Evolutionary conservation across 179 eudicot species (phyloP).

Genomic region (Vitellaria paradoxa): DNA sequence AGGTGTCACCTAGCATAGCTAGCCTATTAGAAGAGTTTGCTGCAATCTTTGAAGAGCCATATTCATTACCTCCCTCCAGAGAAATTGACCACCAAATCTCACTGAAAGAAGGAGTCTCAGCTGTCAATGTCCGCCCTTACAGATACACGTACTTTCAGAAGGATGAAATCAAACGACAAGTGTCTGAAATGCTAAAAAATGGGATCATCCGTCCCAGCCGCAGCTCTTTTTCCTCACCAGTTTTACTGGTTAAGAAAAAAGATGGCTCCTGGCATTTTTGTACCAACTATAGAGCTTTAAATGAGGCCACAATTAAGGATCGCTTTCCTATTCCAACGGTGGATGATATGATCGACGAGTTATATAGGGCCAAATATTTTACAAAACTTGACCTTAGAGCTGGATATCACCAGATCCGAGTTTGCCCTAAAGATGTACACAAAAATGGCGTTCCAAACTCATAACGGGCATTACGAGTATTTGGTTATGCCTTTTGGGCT

Average conservation of each 20-base stretch:
- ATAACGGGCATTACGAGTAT: neutral
- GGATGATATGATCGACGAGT: neutral
- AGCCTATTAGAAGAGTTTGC: too few species aligned
- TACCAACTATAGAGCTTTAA: neutral
- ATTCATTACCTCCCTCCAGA: neutral
- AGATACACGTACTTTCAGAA: neutral
- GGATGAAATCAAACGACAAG: neutral
- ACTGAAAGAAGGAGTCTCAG: neutral
- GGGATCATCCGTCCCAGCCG: neutral
- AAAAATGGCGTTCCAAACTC: neutral
- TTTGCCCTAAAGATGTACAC: neutral
- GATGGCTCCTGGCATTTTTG: neutral
- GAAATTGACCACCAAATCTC: neutral
- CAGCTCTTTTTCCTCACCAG: too few species aligned
- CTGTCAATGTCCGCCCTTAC: neutral
- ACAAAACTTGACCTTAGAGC: neutral
- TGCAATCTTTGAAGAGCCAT: too few species aligned
- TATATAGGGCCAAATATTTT: neutral
- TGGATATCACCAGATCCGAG: neutral
- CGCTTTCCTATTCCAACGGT: neutral
- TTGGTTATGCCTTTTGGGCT: neutral
- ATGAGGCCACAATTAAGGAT: neutral
- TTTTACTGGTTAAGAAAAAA: neutral
- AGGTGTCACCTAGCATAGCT: too few species aligned
- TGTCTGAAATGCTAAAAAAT: neutral